phyloP scores from a whole-genome alignment of 2,329 filamentous ascomycete species.

The Pseudopyricularia javanii region DNA sequence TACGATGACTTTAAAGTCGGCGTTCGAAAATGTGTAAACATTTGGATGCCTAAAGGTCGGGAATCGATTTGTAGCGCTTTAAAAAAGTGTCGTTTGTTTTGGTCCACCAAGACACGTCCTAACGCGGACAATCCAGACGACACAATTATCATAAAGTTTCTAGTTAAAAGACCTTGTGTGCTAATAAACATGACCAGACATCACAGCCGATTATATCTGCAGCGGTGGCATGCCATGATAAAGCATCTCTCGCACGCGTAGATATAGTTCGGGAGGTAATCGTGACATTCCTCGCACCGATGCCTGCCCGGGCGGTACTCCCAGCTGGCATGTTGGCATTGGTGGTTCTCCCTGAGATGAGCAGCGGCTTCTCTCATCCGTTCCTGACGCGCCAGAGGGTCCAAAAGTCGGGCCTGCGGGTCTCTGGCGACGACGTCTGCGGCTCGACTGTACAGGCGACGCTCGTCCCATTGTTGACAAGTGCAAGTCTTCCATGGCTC shows the following conservation, averaged over 20 bases:
- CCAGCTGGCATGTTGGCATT: background rate
- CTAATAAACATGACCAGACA: background rate
- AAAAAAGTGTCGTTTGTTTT: too few species aligned
- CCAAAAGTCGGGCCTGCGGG: background rate
- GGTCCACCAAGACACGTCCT: too few species aligned
- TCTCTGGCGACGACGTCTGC: background rate
- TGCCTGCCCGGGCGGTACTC: background rate
- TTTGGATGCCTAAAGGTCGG: too few species aligned
- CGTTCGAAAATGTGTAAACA: too few species aligned
- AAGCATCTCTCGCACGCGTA: background rate
- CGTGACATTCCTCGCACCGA: background rate
- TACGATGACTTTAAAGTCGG: too few species aligned
- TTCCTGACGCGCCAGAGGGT: background rate
- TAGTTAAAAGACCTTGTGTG: background rate
- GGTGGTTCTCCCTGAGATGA: background rate
- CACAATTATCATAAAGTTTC: too few species aligned
- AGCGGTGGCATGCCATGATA: background rate
- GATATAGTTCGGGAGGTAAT: background rate
- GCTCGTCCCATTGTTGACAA: background rate
- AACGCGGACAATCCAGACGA: too few species aligned
- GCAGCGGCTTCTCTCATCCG: background rate
- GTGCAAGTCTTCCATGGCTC: constrained; percentile 2
- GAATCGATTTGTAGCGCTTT: too few species aligned
- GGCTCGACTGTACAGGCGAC: background rate
- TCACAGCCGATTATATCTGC: background rate